A percentile compares a stretch with the other conserved stretches of the same genome.
phyloP scores from a whole-genome alignment of 192 early-diverging fungal genomes.

The Backusella sp. region DNA sequence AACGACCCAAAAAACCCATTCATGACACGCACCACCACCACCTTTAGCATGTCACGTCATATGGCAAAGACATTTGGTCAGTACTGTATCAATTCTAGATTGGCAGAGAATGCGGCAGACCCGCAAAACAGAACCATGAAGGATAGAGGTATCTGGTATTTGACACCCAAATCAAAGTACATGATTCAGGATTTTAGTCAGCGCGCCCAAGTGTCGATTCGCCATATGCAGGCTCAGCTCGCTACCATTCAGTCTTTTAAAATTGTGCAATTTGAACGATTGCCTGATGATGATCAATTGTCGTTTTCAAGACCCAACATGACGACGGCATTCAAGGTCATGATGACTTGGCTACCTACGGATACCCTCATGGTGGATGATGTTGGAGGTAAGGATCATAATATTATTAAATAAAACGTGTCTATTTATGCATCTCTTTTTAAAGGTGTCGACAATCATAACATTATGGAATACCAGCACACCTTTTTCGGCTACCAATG shows the following conservation, averaged over 20 bases:
- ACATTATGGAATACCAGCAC: conserved; percentile 20
- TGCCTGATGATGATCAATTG: conserved; percentile 41
- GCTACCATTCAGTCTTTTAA: conserved; percentile 6
- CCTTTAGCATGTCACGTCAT: conserved; percentile 52
- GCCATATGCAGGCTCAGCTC: conserved; percentile 20
- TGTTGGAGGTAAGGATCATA: conserved; percentile 16
- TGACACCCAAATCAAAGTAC: conserved; percentile 50
- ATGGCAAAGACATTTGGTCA: conserved; percentile 55
- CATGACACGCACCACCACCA: conserved; percentile 52
- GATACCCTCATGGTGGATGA: conserved; percentile 20
- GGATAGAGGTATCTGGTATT: conserved; percentile 42
- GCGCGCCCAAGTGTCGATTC: conserved; percentile 23
- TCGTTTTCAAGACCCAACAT: conserved; percentile 38
- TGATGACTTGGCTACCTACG: conserved; percentile 44
- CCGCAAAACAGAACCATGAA: conserved; percentile 43
- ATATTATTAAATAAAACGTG: too few species aligned
- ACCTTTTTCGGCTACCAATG: conserved; percentile 48
- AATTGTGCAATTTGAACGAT: conserved; percentile 26
- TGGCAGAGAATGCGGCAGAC: conserved; percentile 46
- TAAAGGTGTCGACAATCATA: conserved; percentile 9
- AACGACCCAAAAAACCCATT: conserved; percentile 36
- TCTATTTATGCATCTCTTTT: too few species aligned
- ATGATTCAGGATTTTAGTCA: conserved; percentile 47
- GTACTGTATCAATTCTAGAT: conserved; percentile 49
- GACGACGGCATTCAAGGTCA: conserved; percentile 39